These are phyloP conservation scores for Colletotrichum sp. DNA, from an alignment of 2,329 filamentous ascomycete species.

Conservation along the genomic window DNA sequence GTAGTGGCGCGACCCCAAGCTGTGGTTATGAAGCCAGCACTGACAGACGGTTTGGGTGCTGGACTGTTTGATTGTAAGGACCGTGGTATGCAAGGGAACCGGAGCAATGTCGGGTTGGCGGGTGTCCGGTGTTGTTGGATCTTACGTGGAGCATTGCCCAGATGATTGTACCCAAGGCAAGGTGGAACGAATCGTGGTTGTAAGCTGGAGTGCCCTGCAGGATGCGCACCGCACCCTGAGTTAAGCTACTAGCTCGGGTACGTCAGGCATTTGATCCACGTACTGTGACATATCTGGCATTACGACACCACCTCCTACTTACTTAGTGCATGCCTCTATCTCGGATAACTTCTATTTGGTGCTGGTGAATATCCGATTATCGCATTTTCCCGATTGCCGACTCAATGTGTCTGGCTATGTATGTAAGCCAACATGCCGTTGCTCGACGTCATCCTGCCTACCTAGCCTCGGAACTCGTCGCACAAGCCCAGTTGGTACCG, in stretches of 20 bases:
- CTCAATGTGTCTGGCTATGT: neutral
- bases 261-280: neutral
- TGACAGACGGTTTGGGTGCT: neutral
- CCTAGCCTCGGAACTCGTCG: neutral
- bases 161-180: neutral
- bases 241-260: neutral
- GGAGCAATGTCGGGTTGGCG: neutral
- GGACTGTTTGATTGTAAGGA: neutral
- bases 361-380: neutral
- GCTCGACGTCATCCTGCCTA: neutral
- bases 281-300: neutral
- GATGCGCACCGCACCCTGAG: neutral
- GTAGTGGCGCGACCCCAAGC: neutral
- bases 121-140: neutral
- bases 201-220: neutral
- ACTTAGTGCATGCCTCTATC: neutral
- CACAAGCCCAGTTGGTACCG: neutral
- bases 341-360: neutral
- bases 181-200: neutral
- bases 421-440: neutral
- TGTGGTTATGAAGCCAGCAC: neutral
- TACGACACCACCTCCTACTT: neutral
- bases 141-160: neutral
- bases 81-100: slow-evolving; percentile 14
- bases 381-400: neutral